Evolutionary conservation across 2,329 filamentous ascomycete species (phyloP).

Genomic region (Huntiella abstrusa): DNA sequence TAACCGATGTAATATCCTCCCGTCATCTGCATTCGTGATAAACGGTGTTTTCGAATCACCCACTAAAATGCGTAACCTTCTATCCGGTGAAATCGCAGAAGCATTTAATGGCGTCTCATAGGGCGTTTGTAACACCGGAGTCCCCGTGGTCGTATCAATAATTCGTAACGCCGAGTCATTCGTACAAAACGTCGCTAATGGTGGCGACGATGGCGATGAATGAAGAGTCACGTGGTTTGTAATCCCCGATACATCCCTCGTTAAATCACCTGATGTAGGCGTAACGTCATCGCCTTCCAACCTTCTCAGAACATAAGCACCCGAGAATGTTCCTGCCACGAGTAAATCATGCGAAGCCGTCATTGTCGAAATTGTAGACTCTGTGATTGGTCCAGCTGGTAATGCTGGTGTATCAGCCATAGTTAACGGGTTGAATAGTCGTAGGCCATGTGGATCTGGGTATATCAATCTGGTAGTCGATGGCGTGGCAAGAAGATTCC

Average conservation of each 20-base stretch:
- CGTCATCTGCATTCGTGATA: slow-evolving; percentile 51
- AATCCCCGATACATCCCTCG: slow-evolving; percentile 32
- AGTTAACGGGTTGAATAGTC: slow-evolving; percentile 32
- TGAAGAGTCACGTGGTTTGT: slow-evolving; percentile 32
- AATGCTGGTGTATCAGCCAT: slow-evolving; percentile 27
- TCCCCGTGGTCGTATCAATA: slow-evolving; percentile 39
- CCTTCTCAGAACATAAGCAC: slow-evolving; percentile 32
- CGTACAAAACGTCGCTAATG: slow-evolving; percentile 40
- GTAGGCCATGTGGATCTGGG: slow-evolving; percentile 29
- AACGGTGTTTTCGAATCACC: slow-evolving; percentile 48
- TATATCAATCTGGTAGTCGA: slow-evolving; percentile 39
- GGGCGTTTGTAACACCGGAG: slow-evolving; percentile 30
- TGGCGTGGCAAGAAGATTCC: slow-evolving; percentile 40
- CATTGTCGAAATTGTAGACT: slow-evolving; percentile 30
- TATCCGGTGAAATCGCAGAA: slow-evolving; percentile 51
- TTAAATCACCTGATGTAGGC: slow-evolving; percentile 24
- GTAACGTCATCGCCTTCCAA: slow-evolving; percentile 21
- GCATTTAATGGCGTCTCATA: slow-evolving; percentile 53
- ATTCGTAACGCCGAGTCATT: slow-evolving; percentile 42
- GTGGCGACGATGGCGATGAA: slow-evolving; percentile 24
- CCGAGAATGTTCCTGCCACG: slow-evolving; percentile 39
- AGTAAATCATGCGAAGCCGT: slow-evolving; percentile 35
- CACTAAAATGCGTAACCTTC: slow-evolving; percentile 51
- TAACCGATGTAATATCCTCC: slow-evolving; percentile 37
- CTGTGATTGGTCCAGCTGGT: slow-evolving; percentile 22